Conservation (phyloP, 345 rosid genomes). For the Citrus maxima region DNA sequence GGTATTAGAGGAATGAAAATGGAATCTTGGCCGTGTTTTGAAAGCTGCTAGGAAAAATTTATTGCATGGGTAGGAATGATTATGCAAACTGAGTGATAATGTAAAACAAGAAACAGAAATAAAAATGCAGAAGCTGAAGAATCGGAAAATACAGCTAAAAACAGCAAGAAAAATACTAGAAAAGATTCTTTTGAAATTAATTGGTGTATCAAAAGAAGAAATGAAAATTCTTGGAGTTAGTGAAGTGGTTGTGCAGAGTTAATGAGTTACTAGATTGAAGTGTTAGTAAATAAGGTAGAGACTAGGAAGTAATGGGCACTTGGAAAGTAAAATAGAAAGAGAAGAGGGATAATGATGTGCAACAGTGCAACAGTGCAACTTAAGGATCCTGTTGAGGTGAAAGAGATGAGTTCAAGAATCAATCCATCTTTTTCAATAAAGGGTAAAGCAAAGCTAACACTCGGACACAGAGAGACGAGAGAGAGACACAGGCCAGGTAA, state of each 20-base stretch:
- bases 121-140: neutral
- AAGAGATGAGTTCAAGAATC: constrained; percentile 17
- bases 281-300: neutral
- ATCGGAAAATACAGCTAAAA: neutral
- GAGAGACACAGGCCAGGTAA: neutral
- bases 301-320: neutral
- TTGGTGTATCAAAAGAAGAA: neutral
- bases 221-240: neutral
- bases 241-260: neutral
- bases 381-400: neutral
- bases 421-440: neutral
- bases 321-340: neutral
- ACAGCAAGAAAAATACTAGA: neutral
- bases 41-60: neutral
- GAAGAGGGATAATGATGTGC: neutral
- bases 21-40: neutral
- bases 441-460: neutral
- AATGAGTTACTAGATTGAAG: neutral
- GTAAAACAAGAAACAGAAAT: neutral
- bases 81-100: neutral
- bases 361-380: neutral
- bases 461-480: neutral
- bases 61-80: neutral
- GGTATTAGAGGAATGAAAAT: neutral
- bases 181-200: neutral